Percentiles rank a stretch among this genome's conserved stretches.
These are phyloP conservation scores for Syzygium aqueum DNA, from an alignment of 345 rosid genomes.

Conservation along the genomic window DNA sequence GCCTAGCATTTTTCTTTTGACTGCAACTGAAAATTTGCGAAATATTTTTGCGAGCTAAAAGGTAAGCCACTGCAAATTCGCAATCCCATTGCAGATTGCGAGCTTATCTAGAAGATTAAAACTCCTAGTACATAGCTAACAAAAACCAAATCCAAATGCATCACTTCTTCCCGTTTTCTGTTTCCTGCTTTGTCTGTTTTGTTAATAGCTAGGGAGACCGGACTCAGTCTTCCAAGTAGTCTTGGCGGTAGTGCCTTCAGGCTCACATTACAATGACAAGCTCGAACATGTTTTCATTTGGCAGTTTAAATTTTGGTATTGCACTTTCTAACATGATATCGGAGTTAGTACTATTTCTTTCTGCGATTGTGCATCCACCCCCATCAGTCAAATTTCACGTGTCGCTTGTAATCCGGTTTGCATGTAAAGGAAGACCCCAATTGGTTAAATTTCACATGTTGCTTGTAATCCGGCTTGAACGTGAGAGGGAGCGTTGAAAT, in stretches of 20 bases:
- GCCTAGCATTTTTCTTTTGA: neutral
- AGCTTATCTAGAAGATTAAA: neutral
- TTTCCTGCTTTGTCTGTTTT: neutral
- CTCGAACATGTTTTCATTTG: neutral
- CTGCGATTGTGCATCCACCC: too few relatives aligned
- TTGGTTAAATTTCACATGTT: too few relatives aligned
- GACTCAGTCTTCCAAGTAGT: neutral
- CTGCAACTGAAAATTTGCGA: neutral
- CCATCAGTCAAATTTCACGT: too few relatives aligned
- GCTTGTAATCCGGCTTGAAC: too few relatives aligned
- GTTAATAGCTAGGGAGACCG: neutral
- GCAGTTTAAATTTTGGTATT: too few relatives aligned
- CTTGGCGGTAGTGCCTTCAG: neutral
- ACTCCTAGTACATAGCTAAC: neutral
- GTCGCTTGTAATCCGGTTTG: too few relatives aligned
- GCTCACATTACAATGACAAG: neutral
- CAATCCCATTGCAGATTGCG: neutral
- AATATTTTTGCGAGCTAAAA: neutral
- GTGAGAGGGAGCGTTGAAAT: too few relatives aligned
- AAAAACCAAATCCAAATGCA: neutral
- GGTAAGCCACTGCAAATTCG: neutral
- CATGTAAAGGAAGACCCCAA: too few relatives aligned
- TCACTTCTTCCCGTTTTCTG: neutral
- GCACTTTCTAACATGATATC: too few relatives aligned
- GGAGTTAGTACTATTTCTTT: too few relatives aligned